These are phyloP conservation scores for Cinchona pubescens DNA, from an alignment of 257 asterid species.

Conservation along the genomic window DNA sequence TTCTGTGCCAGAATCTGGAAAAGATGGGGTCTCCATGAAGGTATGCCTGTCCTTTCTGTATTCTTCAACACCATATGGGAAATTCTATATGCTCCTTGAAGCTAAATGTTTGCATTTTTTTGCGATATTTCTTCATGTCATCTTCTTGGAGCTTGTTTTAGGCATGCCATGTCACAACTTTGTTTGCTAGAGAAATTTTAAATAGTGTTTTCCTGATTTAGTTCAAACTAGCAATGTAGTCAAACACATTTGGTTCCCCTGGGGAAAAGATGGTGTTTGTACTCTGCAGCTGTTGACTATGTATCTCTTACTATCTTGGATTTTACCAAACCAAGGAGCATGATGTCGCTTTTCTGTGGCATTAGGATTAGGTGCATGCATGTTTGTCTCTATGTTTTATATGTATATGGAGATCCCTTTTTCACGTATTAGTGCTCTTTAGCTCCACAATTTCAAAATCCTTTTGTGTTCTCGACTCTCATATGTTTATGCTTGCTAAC, in stretches of 20 bases:
- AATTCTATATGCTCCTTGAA: neutral
- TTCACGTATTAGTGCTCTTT: neutral
- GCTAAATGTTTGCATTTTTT: slow-evolving; percentile 1
- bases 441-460: neutral
- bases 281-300: neutral
- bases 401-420: neutral
- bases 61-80: neutral
- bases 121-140: neutral
- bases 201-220: neutral
- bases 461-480: neutral
- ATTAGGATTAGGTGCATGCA: too few species aligned
- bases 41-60: slow-evolving; percentile 38
- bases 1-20: slow-evolving; percentile 63
- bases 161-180: neutral
- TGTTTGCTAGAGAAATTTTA: neutral
- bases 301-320: neutral
- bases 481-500: slow-evolving; percentile 7
- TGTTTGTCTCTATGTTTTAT: neutral
- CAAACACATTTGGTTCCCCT: neutral
- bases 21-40: slow-evolving; percentile 62
- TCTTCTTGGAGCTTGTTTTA: neutral
- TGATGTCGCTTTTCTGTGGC: slow-evolving; percentile 9
- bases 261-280: neutral
- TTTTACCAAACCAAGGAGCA: neutral
- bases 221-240: neutral